Evolutionary conservation across 352 stramenopile genomes (phyloP).

Genomic region (Globisporangium canariense): DNA sequence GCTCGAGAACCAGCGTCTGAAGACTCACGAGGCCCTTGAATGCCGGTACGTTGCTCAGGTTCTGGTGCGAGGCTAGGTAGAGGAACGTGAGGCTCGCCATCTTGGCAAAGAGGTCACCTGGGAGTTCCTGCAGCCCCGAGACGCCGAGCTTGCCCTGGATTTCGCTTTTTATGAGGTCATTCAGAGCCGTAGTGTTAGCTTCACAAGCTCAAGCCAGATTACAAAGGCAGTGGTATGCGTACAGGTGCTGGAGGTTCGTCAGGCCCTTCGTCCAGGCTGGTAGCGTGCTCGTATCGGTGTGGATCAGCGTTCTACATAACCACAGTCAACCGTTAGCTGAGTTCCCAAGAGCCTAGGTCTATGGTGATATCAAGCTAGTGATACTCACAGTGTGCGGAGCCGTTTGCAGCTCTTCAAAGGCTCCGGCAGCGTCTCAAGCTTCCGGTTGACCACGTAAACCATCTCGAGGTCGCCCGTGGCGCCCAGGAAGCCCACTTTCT

Average conservation of each 20-base stretch:
- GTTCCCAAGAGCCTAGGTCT: background rate
- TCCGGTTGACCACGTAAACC: constrained; percentile 33
- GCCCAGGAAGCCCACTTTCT: constrained; percentile 27
- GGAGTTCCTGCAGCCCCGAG: constrained; percentile 14
- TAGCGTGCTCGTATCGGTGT: constrained; percentile 34
- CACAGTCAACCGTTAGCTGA: background rate
- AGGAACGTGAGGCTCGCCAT: constrained; percentile 23
- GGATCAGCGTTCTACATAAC: constrained; percentile 31
- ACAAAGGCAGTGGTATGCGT: constrained; percentile 4
- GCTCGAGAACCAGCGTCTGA: constrained; percentile 21
- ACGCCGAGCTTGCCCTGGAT: constrained; percentile 15
- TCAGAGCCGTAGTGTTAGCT: background rate
- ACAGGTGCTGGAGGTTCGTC: constrained; percentile 33
- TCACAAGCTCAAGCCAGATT: background rate
- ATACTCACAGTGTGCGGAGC: constrained; percentile 32
- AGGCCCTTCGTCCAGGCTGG: constrained; percentile 33
- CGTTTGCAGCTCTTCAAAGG: constrained; percentile 25
- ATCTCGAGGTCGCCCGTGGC: constrained; percentile 25
- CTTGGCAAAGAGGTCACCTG: constrained; percentile 21
- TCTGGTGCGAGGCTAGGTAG: constrained; percentile 11
- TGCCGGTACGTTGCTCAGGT: constrained; percentile 12
- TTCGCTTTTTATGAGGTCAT: background rate
- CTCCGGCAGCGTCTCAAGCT: constrained; percentile 25
- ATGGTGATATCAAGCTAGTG: background rate
- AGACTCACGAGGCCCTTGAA: constrained; percentile 20